These are phyloP conservation scores for Candida coquimbonensis DNA, from an alignment of 805 yeast species.

Conservation along the genomic window DNA sequence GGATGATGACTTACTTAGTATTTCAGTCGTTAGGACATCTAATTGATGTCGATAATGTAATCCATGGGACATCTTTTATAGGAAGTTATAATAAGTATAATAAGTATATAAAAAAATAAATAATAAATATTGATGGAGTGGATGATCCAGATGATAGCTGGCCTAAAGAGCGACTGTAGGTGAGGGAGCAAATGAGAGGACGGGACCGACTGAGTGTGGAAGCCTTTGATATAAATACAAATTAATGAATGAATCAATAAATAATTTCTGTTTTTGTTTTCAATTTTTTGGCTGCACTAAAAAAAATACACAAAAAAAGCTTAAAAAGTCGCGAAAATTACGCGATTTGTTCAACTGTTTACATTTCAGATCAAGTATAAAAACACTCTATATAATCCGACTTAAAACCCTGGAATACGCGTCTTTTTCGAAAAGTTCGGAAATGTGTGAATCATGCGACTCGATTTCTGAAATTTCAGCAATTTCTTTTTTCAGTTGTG, in stretches of 20 bases:
- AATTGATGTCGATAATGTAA: slow-evolving; percentile 12
- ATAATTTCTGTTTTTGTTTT: neutral
- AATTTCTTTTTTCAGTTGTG: neutral
- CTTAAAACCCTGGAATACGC: neutral
- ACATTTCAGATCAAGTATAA: too few relatives aligned
- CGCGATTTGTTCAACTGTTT: neutral
- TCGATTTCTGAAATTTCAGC: too few relatives aligned
- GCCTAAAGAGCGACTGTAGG: neutral
- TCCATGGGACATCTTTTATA: neutral
- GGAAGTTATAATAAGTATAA: too few relatives aligned
- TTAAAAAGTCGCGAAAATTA: too few relatives aligned
- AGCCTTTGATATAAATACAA: neutral
- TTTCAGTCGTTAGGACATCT: slow-evolving; percentile 16
- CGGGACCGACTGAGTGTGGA: neutral
- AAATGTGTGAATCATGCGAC: neutral
- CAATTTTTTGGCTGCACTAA: neutral
- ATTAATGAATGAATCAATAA: neutral
- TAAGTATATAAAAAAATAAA: too few relatives aligned
- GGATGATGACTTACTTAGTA: slow-evolving; percentile 13
- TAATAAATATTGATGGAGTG: too few relatives aligned
- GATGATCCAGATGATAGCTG: too few relatives aligned
- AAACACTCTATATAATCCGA: neutral
- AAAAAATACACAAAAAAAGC: neutral
- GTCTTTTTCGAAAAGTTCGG: slow-evolving; percentile 1
- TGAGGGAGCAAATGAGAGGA: neutral